Evolutionary conservation across 306 rosid species (phyloP), one percentile per base, ranked within the genome.

Genomic region (Erythrophleum fordii): DNA sequence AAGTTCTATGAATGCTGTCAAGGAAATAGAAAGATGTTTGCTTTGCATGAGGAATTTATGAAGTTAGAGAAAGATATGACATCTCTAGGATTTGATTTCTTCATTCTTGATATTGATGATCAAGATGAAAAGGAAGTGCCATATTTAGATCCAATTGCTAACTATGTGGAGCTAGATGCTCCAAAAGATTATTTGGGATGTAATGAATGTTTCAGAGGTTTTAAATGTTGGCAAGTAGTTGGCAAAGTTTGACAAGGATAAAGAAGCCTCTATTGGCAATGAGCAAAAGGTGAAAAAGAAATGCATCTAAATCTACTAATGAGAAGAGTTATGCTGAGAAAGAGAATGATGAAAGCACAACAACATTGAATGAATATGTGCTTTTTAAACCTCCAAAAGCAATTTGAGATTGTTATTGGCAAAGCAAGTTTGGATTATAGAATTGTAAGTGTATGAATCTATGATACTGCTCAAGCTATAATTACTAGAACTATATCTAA

Each of bases 401-500:
- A 92, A 76, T 94, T 94, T 45, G 97, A 94, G 92, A 92, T 62
- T 86, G 84, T 91, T 74, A 97, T 97, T 45, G 90, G 91, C 0
- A 94, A 92, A 85, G 88, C 86, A 16, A 94, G 97, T 53, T 65
- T 86, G 82, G 88, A 77, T 14, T 85, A 82, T 65, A 83, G 75
- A 61, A 81, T 83, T 72, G 83, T 85, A 3, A 85, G 86, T 66
- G 76, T n/a, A n/a, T n/a, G n/a, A n/a, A n/a, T 81, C 46, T 85
- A 83, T 79, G 87, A 78, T 46, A 39, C 72, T 35, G 83, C 91
- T 4, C 46, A 70, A 39, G 65, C 71, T 55, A 39, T 60, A 2
- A 59, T 81, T 16, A 80, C 61, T 14, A 81, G 82, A 44, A 29
- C 76, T 65, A 84, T 82, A 31, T 77, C 91, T 23, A 91, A 92